Base-by-base conservation (phyloP, 164 flowering plant species). In the Protea cynaroides region DNA sequence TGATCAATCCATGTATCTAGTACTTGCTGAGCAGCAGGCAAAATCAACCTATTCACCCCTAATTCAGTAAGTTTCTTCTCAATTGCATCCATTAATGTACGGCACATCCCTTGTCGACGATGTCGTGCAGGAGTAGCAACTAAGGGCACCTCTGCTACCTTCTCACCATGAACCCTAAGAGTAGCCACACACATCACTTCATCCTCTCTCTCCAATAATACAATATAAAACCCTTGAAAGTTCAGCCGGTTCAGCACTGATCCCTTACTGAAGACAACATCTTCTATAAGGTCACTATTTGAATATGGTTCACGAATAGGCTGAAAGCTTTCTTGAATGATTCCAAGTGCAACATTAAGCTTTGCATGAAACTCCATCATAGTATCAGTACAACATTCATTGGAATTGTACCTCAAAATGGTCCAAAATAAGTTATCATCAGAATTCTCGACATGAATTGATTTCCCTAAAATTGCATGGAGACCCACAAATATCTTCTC, bases 101-200 rank as follows among this genome's bases (percentile, higher is more conserved):
- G 88, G 79, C 97, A 89, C 99, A 92, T 89, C 65, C 99, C 99
- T 34, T 65, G 84, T 36, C 81, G 78, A 36, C 97, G 99, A 68
- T 80, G 84, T 37, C 81, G 81, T 64, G 84, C 75, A 58, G 88
- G 75, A 11, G 99, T 95, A 53, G 81, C 92, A 73, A 95, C 74
- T 64, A 95, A 80, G 22, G 99, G 97, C n/a, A 95, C 67, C 77
- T 95, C 99, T 61, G 99, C 99, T 36, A 85, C 90, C 72, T 82
- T 84, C 36, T 74, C 78, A 55, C 94, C 97, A 70, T 72, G 71
- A n/a, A 94, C 69, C 82, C 97, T 92, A 49, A 92, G 58, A 46
- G 79, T 73, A 56, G 97, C 99, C 64, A 78, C 92, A 43, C 88
- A 60, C 12, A 94, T 73, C 61, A 94, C 25, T 64, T 89, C 96